Evolutionary conservation across 805 yeast species (phyloP), one percentile per base, ranked within the genome.

Genomic region (Metschnikowia sp.): DNA sequence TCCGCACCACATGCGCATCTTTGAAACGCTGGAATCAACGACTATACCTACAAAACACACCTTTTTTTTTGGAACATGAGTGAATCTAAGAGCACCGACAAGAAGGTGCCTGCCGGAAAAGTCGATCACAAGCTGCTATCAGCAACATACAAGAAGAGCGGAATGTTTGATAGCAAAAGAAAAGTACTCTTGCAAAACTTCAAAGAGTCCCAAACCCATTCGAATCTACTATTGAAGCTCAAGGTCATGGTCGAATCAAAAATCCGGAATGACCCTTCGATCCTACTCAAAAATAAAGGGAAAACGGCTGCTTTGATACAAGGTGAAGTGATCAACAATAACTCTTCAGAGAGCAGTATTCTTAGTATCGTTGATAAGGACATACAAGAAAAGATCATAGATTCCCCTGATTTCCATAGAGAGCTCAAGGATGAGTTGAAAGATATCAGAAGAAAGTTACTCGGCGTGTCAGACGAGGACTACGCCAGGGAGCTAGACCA

Each of bases 241-340:
- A 65, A 68, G 40, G 56, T 73, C 26, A 59, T 78, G 59, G 70
- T 79, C 3, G 79, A 75, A 47, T 59, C 64, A 36, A 78, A 77
- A 51, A 72, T 78, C 22, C 65, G 69, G 39, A 64, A 70, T 32
- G 81, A 79, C 52, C 82, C 82, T 1, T 60, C 69, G 15, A 68
- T 79, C 13, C 58, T 79, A 18, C 59, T 68, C 52, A 69, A 76
- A 55, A 79, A 78, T 59, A 74, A 69, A 44, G 82, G 81, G 2
- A 76, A 72, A 40, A 65, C 76, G 57, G 76, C 75, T 0, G 83
- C 83, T 0, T 58, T 78, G 48, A 73, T 79, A 2, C 82, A 78
- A 53, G 79, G 82, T 2, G 76, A 74, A 32, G 69, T 78, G 39
- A 68, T 76, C 44, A 57, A 58, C 50, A 46, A 48, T 19, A 39